Evolutionary conservation across 176 grass and related monocot species (phyloP).

Genomic region (Aechmea fasciata): DNA sequence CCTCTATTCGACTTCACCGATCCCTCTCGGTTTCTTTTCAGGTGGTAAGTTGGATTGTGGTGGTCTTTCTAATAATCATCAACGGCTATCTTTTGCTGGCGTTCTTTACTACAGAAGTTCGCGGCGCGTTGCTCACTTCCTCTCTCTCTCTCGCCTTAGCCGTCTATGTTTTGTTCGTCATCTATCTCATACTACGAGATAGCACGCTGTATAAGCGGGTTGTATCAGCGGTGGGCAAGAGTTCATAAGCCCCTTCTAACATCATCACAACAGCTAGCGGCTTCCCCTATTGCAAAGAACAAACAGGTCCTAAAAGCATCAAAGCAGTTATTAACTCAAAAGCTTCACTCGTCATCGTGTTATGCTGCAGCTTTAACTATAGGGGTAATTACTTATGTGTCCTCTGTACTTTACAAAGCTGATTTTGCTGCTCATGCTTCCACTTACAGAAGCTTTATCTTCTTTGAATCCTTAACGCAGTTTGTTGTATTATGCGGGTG

Average conservation of each 20-base stretch:
- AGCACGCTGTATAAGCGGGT: not conserved
- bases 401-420: too few species aligned
- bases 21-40: constrained; percentile 26
- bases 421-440: too few species aligned
- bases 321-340: too few species aligned
- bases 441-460: too few species aligned
- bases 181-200: not conserved
- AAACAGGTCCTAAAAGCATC: too few species aligned
- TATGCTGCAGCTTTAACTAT: too few species aligned
- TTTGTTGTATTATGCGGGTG: too few species aligned
- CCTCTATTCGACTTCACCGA: not conserved
- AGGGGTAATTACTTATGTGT: too few species aligned
- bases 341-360: too few species aligned
- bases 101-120: constrained; percentile 64
- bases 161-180: constrained; percentile 25
- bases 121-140: constrained; percentile 52
- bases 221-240: not conserved
- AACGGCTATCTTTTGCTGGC: constrained; percentile 82
- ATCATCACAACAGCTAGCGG: too few species aligned
- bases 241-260: not conserved
- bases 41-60: constrained; percentile 85
- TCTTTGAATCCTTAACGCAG: too few species aligned
- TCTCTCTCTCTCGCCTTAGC: constrained; percentile 38
- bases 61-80: constrained; percentile 75
- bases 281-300: too few species aligned